These are phyloP conservation scores for Lepiota brunneoincarnata DNA, from an alignment of 768 basidiomycete genomes.

Conservation along the genomic window DNA sequence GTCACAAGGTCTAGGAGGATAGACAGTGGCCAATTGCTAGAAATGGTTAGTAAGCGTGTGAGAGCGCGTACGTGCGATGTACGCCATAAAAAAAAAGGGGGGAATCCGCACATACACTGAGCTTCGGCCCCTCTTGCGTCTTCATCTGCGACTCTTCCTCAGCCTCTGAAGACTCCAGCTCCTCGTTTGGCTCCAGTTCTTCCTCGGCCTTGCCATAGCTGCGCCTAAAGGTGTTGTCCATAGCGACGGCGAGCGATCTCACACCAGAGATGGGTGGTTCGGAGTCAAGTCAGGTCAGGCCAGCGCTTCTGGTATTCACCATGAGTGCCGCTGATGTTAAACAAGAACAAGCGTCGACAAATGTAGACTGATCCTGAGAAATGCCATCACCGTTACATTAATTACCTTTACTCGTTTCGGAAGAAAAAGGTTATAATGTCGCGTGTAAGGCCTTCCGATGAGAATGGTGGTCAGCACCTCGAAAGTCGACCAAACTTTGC, in stretches of 20 bases:
- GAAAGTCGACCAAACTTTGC: conserved; percentile 1
- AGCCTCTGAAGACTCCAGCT: conserved; percentile 15
- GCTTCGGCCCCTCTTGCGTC: conserved; percentile 18
- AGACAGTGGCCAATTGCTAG: conserved; percentile 24
- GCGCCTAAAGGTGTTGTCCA: conserved; percentile 29
- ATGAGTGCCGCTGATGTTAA: conserved; percentile 15
- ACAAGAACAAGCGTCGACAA: conserved; percentile 22
- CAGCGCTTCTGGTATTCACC: conserved; percentile 25
- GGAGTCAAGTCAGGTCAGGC: conserved; percentile 30
- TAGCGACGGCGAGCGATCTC: conserved; percentile 26
- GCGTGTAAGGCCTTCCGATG: conserved; percentile 10
- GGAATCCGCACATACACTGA: conserved; percentile 15
- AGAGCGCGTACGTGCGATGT: conserved; percentile 4
- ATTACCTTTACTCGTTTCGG: conserved; percentile 20
- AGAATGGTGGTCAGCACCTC: conserved; percentile 5
- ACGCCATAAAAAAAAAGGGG: not conserved
- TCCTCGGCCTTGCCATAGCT: conserved; percentile 22
- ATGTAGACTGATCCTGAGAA: conserved; percentile 21
- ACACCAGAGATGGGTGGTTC: conserved; percentile 23
- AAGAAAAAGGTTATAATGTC: conserved; percentile 13
- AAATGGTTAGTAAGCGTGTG: conserved; percentile 9
- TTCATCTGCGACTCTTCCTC: conserved; percentile 13
- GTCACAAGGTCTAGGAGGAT: conserved; percentile 41
- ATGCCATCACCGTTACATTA: conserved; percentile 16
- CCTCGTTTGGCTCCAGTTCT: conserved; percentile 28